Conservation (phyloP, 1,284 basidiomycete genomes). For the Cryptococcus deneoformans region DNA sequence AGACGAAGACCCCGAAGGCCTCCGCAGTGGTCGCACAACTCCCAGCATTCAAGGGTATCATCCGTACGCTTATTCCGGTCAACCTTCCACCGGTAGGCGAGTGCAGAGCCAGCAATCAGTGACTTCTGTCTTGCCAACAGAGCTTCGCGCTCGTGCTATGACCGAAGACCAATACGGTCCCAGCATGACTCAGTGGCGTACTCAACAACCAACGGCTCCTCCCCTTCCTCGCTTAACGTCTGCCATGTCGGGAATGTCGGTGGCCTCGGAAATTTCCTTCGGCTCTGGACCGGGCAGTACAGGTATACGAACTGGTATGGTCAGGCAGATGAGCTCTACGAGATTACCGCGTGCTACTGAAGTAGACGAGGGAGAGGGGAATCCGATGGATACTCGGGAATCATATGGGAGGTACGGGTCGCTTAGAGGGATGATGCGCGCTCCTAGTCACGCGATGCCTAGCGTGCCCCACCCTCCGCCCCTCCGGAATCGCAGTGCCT, state of each 20-base stretch:
- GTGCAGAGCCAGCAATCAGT: constrained; percentile 58
- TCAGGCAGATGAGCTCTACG: constrained; percentile 19
- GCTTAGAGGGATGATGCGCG: constrained; percentile 33
- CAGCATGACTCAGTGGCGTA: constrained; percentile 64
- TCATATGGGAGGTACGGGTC: constrained; percentile 21
- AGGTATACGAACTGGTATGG: constrained; percentile 3
- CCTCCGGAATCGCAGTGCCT: constrained; percentile 50
- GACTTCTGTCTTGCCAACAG: constrained; percentile 57
- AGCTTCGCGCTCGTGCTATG: constrained; percentile 58
- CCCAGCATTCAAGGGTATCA: constrained; percentile 53
- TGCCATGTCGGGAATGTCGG: constrained; percentile 30
- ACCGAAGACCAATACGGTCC: constrained; percentile 69
- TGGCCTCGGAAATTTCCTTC: constrained; percentile 38
- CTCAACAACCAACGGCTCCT: constrained; percentile 56
- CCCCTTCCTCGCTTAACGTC: constrained; percentile 38
- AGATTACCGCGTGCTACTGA: constrained; percentile 30
- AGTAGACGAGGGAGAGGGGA: constrained; percentile 15
- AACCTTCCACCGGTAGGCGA: constrained; percentile 50
- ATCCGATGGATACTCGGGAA: constrained; percentile 13
- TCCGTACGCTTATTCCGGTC: constrained; percentile 45
- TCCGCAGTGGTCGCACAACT: constrained; percentile 29
- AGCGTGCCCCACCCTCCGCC: constrained; percentile 35
- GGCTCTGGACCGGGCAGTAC: constrained; percentile 9
- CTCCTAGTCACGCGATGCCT: constrained; percentile 27
- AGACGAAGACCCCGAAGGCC: constrained; percentile 33